Conservation (phyloP, 2,329 filamentous ascomycete genomes). For the Daldinia sp. region DNA sequence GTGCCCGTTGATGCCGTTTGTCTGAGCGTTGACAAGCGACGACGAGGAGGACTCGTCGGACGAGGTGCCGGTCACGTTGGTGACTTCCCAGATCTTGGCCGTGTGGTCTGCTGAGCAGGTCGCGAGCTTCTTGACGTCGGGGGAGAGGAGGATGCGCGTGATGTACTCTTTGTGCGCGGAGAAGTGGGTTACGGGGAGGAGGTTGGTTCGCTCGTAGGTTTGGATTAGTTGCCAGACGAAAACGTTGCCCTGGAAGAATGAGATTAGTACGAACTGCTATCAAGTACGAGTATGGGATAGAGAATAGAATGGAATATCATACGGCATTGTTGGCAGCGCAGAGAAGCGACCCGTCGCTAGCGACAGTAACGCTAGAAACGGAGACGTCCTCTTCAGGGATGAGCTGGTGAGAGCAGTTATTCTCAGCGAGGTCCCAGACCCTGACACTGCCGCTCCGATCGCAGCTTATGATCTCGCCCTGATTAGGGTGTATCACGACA, state of each 20-base stretch:
- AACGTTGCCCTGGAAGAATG: constrained; percentile 78
- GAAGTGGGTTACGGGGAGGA: constrained; percentile 88
- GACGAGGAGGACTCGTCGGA: constrained; percentile 24
- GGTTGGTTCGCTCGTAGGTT: constrained; percentile 79
- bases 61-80: constrained; percentile 59
- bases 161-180: constrained; percentile 92
- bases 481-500: constrained; percentile 99
- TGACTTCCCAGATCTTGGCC: constrained; percentile 94
- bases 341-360: constrained; percentile 89
- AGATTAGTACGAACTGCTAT: neutral
- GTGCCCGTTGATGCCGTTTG: constrained; percentile 22
- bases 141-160: constrained; percentile 88
- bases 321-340: constrained; percentile 93
- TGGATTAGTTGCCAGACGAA: constrained; percentile 97
- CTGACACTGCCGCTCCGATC: constrained; percentile 91
- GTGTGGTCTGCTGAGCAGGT: constrained; percentile 94
- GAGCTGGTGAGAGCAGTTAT: constrained; percentile 94
- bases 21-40: constrained; percentile 14
- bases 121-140: constrained; percentile 91
- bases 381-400: constrained; percentile 96
- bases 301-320: constrained; percentile 43
- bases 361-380: constrained; percentile 93
- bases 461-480: constrained; percentile 97
- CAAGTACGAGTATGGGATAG: neutral
- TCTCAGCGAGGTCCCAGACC: constrained; percentile 96